These are phyloP conservation scores for Pseudoperonospora humuli DNA, from an alignment of 352 stramenopile species.

Conservation along the genomic window DNA sequence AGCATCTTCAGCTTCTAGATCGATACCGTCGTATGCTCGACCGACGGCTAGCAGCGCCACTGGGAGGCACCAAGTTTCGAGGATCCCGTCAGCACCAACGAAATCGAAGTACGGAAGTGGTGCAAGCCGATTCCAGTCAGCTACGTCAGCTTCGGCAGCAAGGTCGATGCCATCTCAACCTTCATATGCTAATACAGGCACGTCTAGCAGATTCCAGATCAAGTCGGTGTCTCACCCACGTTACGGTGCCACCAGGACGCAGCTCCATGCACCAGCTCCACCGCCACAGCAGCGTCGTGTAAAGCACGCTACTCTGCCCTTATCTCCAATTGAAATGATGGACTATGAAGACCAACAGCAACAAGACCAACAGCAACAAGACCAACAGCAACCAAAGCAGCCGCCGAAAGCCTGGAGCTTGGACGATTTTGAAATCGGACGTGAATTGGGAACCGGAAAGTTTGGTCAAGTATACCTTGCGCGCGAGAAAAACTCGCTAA, in stretches of 20 bases:
- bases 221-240: constrained; percentile 5
- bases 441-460: constrained; percentile 76
- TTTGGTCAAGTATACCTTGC: constrained; percentile 88
- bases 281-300: constrained; percentile 4
- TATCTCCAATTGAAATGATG: constrained; percentile 23
- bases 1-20: constrained; percentile 2
- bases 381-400: constrained; percentile 16
- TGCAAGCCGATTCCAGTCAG: constrained; percentile 14
- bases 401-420: constrained; percentile 66
- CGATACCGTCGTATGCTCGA: constrained; percentile 21
- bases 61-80: constrained; percentile 18
- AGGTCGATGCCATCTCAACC: background rate
- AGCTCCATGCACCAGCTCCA: constrained; percentile 3
- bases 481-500: constrained; percentile 71
- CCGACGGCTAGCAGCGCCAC: constrained; percentile 23
- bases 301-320: constrained; percentile 10
- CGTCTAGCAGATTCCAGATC: constrained; percentile 13
- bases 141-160: constrained; percentile 6
- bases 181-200: constrained; percentile 5
- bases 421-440: constrained; percentile 82
- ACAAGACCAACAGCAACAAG: constrained; percentile 13
- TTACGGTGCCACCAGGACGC: constrained; percentile 9
- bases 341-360: constrained; percentile 20
- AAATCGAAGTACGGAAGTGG: constrained; percentile 17
- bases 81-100: constrained; percentile 19